phyloP scores from a whole-genome alignment of 106 monocot genomes.

The Cymbidium sinense region DNA sequence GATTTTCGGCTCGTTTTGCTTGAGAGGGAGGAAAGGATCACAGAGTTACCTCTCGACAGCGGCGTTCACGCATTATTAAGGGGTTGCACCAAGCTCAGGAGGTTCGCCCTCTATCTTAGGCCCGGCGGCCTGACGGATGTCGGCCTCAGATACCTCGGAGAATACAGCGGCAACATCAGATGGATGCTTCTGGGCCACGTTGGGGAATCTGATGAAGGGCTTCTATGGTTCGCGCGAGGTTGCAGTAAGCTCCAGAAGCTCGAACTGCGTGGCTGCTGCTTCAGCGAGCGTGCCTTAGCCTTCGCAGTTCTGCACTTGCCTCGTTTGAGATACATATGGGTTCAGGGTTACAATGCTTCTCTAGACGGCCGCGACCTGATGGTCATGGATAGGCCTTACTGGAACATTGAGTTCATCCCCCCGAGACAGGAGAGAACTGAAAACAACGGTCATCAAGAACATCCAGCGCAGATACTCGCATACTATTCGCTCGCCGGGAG shows the following conservation, averaged over 20 bases:
- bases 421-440: constrained; percentile 20
- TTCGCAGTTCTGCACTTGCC: constrained; percentile 43
- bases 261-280: constrained; percentile 75
- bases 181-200: constrained; percentile 81
- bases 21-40: constrained; percentile 50
- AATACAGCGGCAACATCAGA: constrained; percentile 44
- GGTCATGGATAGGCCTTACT: constrained; percentile 64
- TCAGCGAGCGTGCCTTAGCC: constrained; percentile 75
- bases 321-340: constrained; percentile 77
- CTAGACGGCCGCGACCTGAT: constrained; percentile 43
- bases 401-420: constrained; percentile 91
- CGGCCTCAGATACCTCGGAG: constrained; percentile 68
- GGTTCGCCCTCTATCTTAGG: constrained; percentile 83
- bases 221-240: constrained; percentile 58
- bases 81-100: constrained; percentile 68
- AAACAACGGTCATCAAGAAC: constrained; percentile 15
- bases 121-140: constrained; percentile 66
- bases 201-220: constrained; percentile 62
- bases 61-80: constrained; percentile 67
- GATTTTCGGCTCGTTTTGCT: constrained; percentile 83
- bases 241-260: constrained; percentile 71
- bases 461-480: constrained; percentile 75
- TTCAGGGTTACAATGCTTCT: constrained; percentile 74
- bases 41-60: constrained; percentile 79
- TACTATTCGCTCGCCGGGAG: constrained; percentile 92